Base-by-base conservation (phyloP, 176 grass and related monocot genomes). In the Panicum miliaceum region DNA sequence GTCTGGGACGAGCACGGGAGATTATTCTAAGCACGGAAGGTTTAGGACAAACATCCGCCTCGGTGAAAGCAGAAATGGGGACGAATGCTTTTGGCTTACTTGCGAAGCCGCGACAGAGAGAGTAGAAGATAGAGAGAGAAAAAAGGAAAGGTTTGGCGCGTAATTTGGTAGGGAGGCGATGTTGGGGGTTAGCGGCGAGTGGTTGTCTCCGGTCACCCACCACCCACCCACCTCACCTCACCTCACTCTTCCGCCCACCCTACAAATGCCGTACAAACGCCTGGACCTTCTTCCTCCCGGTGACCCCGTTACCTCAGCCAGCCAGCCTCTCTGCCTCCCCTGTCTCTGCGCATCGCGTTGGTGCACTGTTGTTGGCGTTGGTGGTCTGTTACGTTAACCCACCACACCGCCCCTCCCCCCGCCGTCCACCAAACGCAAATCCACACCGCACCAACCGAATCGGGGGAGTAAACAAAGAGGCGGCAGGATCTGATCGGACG, bases 401-500 rank as follows among this genome's bases (percentile, higher is more conserved):
- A 74, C 71, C 38, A 16, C n/a, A 3, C 22, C 60, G 29, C 23
- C 62, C 13, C 9, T 26, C 22, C 4, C 8, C 20, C 16, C 5
- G 53, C 25, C 20, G 12, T 27, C 82, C 64, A 68, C 63, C 77
- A 2, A 16, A 77, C 4, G 1, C 87, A 40, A 63, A 76, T 82
- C 77, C 53, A 70, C 64, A 7, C 14, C 34, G 71, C 83, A 90
- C 84, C 67, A 83, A 86, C 80, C 74, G 58, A 53, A 90, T 87
- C 75, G 32, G 0, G 11, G 7, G 37, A 40, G 42, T 12, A 25
- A 64, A 77, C 67, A n/a, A 73, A 79, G 40, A 23, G 18, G 29
- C 29, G 57, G 36, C 50, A 8, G 58, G 0, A 29, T 8, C 71
- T 18, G 70, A 74, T 48, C 70, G 25, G 71, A 34, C 71, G 52